phyloP scores from a whole-genome alignment of 331 rosid species.

The Quercus tomentella region DNA sequence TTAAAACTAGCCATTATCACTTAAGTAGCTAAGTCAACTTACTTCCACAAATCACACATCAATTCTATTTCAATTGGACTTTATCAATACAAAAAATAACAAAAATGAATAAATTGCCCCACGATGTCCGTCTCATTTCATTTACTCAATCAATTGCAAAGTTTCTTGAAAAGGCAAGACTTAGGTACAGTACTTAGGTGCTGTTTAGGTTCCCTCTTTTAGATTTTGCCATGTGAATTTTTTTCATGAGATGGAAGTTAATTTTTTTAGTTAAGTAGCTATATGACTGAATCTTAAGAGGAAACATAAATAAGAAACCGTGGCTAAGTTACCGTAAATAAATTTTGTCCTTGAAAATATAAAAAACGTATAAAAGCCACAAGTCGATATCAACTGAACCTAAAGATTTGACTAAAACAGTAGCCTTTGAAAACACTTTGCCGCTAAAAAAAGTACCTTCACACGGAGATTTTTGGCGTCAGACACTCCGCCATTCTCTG shows the following conservation, averaged over 20 bases:
- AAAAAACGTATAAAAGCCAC: not conserved
- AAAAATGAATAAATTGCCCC: not conserved
- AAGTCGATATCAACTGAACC: not conserved
- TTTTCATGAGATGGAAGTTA: too few species aligned
- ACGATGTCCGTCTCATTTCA: not conserved
- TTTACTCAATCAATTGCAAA: not conserved
- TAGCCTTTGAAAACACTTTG: not conserved
- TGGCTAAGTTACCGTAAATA: too few species aligned
- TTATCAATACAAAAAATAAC: not conserved
- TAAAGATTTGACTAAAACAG: slow-evolving; percentile 1
- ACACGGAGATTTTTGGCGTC: slow-evolving; percentile 92
- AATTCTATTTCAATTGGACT: not conserved
- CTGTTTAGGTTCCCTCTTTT: too few species aligned
- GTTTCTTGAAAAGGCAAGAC: not conserved
- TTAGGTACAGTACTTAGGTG: too few species aligned
- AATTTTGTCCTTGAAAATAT: too few species aligned
- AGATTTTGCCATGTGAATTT: too few species aligned
- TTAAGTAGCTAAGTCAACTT: not conserved
- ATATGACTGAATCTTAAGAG: rapidly evolving
- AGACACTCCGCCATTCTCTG: slow-evolving; percentile 56
- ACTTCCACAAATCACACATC: not conserved
- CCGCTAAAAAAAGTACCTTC: slow-evolving; percentile 48
- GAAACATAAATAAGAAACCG: rapidly evolving
- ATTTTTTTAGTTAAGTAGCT: too few species aligned
- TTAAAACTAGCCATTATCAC: not conserved